phyloP scores from a whole-genome alignment of 129 eudicot species.

The Centaurea solstitialis region DNA sequence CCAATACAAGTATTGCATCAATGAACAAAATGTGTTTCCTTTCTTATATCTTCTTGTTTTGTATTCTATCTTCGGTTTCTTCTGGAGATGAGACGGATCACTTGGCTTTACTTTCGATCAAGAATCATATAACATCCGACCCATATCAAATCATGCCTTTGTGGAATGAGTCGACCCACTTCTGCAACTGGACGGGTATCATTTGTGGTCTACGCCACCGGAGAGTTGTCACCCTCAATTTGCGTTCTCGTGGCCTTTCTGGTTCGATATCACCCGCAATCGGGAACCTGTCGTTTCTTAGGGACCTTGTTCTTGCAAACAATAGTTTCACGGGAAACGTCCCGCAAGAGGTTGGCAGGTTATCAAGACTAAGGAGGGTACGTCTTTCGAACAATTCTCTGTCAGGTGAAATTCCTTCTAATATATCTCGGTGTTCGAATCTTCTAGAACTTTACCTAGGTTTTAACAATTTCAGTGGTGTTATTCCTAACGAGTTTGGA shows the following conservation, averaged over 20 bases:
- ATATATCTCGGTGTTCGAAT: neutral
- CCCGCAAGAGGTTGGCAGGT: slow-evolving; percentile 15
- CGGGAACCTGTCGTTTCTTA: slow-evolving; percentile 20
- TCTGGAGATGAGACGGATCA: slow-evolving; percentile 30
- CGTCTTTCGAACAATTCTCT: slow-evolving; percentile 26
- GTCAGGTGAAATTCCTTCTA: slow-evolving; percentile 32
- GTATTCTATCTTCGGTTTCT: neutral
- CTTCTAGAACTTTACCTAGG: neutral
- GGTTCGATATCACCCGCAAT: slow-evolving; percentile 36
- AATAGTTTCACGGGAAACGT: neutral
- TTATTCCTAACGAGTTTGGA: neutral
- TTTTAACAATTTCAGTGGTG: neutral
- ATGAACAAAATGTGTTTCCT: neutral
- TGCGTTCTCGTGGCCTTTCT: slow-evolving; percentile 16
- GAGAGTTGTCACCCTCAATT: slow-evolving; percentile 22
- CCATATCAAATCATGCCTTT: slow-evolving; percentile 24
- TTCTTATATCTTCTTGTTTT: slow-evolving; percentile 1
- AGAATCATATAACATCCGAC: slow-evolving; percentile 19
- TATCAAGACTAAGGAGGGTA: slow-evolving; percentile 22
- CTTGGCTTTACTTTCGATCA: slow-evolving; percentile 29
- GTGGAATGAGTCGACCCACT: slow-evolving; percentile 32
- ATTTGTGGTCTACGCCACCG: slow-evolving; percentile 17
- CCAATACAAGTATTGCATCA: neutral
- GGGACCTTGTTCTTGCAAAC: neutral
- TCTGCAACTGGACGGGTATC: slow-evolving; percentile 36